phyloP scores from a whole-genome alignment of 2,329 filamentous ascomycete genomes.

The Apiospora aurea region DNA sequence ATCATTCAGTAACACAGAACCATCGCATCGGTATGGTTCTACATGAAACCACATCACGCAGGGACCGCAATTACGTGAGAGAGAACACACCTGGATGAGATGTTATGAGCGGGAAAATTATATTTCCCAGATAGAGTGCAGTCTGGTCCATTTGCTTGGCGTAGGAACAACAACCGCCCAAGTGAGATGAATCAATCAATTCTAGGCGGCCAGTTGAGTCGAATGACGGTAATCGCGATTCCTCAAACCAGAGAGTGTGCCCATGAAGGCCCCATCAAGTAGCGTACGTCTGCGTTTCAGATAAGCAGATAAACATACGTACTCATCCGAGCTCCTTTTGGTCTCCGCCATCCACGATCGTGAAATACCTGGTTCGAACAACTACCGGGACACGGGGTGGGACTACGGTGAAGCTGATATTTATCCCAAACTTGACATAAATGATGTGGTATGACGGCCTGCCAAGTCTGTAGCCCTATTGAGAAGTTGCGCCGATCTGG shows the following conservation, averaged over 20 bases:
- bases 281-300: conserved; percentile 12
- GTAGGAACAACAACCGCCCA: neutral
- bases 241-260: neutral
- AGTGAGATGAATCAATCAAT: conserved; percentile 14
- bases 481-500: neutral
- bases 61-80: neutral
- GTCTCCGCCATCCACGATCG: neutral
- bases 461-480: neutral
- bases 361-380: neutral
- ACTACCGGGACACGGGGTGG: neutral
- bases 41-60: conserved; percentile 18
- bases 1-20: neutral
- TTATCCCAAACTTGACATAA: conserved; percentile 5
- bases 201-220: neutral
- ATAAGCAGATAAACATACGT: conserved; percentile 2
- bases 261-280: neutral
- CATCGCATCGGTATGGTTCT: conserved; percentile 8
- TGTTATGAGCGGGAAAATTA: neutral
- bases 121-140: neutral
- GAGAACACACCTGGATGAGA: conserved; percentile 2
- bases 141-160: neutral
- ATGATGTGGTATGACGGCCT: neutral
- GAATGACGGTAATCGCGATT: neutral
- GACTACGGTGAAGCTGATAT: neutral
- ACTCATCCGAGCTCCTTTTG: neutral